Conservation (phyloP, 108 stramenopile genomes). For the Conticribra weissflogii region DNA sequence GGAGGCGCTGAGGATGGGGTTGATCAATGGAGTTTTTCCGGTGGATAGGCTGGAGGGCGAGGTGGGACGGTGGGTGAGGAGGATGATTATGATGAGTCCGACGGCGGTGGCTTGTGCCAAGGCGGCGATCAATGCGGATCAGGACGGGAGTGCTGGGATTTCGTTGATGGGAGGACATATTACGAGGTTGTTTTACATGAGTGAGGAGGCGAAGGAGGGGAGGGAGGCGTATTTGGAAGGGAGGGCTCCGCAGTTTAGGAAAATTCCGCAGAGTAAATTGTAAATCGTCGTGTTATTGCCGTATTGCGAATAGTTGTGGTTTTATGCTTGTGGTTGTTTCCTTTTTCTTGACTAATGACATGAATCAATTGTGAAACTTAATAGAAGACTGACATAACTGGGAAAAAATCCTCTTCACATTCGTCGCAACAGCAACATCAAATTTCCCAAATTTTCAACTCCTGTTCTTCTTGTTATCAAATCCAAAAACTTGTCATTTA, state of each 20-base stretch:
- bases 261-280: slow-evolving; percentile 58
- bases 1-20: slow-evolving; percentile 90
- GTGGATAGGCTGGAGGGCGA: slow-evolving; percentile 77
- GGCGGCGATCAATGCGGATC: slow-evolving; percentile 93
- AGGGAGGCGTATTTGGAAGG: slow-evolving; percentile 89
- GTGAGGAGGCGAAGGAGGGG: slow-evolving; percentile 92
- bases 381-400: no score
- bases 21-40: slow-evolving; percentile 84
- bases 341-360: no score
- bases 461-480: no score
- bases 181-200: slow-evolving; percentile 92
- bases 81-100: slow-evolving; percentile 87
- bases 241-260: slow-evolving; percentile 82
- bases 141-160: slow-evolving; percentile 93
- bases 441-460: no score
- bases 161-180: slow-evolving; percentile 91
- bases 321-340: no score
- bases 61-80: slow-evolving; percentile 87
- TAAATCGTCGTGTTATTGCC: slow-evolving; percentile 3
- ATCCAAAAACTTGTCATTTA: no score
- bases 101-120: slow-evolving; percentile 92
- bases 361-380: no score
- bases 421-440: no score
- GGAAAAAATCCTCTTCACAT: no score
- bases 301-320: neutral